Conservation (phyloP, 2,329 filamentous ascomycete genomes). For the Stagonosporopsis rhizophila region DNA sequence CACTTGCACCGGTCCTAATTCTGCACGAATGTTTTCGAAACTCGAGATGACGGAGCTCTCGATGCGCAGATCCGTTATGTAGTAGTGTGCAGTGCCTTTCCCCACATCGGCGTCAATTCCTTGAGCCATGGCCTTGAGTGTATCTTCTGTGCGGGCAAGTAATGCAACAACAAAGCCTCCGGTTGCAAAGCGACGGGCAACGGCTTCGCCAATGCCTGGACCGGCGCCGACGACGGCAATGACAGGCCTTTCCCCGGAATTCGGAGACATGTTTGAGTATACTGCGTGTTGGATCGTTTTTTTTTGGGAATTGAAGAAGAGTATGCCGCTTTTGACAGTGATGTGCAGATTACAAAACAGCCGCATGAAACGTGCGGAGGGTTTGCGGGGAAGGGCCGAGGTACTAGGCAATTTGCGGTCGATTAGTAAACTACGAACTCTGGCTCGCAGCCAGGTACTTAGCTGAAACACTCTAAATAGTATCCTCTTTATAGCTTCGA, state of each 20-base stretch:
- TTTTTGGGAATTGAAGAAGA: no score
- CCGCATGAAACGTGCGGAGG: no score
- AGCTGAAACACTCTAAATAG: no score
- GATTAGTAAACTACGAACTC: no score
- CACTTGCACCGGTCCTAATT: conserved; percentile 26
- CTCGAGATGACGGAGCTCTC: not conserved
- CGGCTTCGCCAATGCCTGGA: conserved; percentile 34
- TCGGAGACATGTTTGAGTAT: conserved; percentile 2
- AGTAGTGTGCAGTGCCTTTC: not conserved
- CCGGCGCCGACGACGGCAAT: conserved; percentile 33
- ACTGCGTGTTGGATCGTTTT: no score
- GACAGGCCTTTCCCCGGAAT: conserved; percentile 23
- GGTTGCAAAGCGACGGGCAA: conserved; percentile 28
- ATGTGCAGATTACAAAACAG: no score
- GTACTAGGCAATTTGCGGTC: no score
- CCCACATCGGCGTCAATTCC: conserved; percentile 2
- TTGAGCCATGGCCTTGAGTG: conserved; percentile 26
- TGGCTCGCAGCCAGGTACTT: no score
- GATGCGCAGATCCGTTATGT: not conserved
- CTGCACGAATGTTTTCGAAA: conserved; percentile 18
- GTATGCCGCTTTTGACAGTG: no score
- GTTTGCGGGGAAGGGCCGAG: no score
- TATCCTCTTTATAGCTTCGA: no score
- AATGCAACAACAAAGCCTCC: conserved; percentile 31
- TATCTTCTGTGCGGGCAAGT: conserved; percentile 32